Evolutionary conservation across 148 eudicot genomes (phyloP).

Genomic region (Camellia japonica): DNA sequence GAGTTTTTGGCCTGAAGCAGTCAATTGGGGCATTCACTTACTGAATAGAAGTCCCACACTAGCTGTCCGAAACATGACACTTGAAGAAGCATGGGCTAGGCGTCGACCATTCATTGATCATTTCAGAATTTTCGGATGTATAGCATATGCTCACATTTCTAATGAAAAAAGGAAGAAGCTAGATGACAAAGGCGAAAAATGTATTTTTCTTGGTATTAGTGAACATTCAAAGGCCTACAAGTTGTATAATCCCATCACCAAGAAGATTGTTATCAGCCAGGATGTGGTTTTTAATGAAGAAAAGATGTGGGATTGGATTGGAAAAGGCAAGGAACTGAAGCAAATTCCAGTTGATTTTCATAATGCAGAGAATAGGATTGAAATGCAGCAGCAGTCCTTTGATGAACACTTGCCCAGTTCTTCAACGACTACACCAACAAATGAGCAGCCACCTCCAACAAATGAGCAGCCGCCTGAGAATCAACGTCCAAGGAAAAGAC

Average conservation of each 20-base stretch:
- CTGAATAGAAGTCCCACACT: neutral
- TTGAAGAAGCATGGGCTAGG: neutral
- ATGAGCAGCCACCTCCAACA: neutral
- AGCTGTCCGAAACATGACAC: neutral
- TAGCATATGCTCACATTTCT: slow-evolving; percentile 10
- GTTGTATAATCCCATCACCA: neutral
- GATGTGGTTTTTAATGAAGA: slow-evolving; percentile 18
- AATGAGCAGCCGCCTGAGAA: neutral
- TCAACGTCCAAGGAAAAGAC: neutral
- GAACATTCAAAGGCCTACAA: slow-evolving; percentile 14
- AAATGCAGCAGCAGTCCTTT: too few species aligned
- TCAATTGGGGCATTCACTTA: neutral
- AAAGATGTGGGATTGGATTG: neutral
- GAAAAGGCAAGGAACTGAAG: neutral
- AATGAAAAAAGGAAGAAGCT: slow-evolving; percentile 7
- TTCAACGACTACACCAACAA: neutral
- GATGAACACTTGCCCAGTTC: too few species aligned
- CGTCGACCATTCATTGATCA: slow-evolving; percentile 7
- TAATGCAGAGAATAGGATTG: neutral
- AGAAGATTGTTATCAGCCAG: slow-evolving; percentile 11
- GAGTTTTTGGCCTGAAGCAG: slow-evolving; percentile 13
- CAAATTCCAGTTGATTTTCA: neutral
- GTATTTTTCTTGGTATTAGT: slow-evolving; percentile 12
- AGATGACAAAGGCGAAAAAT: slow-evolving; percentile 10
- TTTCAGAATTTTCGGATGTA: slow-evolving; percentile 19